A percentile compares a stretch with the other conserved stretches of the same genome.
Conservation (phyloP, 2,329 filamentous ascomycete genomes). For the Cryphonectria japonica region DNA sequence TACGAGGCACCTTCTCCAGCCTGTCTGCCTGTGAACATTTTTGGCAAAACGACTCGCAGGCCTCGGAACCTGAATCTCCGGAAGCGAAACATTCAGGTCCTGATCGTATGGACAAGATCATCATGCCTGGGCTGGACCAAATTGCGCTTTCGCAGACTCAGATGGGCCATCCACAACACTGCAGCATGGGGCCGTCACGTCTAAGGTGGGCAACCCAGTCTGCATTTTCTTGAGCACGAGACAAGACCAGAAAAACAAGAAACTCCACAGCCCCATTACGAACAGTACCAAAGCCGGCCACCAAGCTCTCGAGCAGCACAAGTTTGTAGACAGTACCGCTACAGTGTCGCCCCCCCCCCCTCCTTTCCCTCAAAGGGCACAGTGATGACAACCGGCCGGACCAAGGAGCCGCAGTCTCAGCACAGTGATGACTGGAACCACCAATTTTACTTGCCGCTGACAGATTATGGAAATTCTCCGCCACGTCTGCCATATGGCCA, state of each 20-base stretch:
- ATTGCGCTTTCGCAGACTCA: background rate
- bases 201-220: constrained; percentile 1
- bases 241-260: background rate
- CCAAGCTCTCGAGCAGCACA: background rate
- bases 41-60: background rate
- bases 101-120: background rate
- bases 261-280: background rate
- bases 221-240: background rate
- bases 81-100: background rate
- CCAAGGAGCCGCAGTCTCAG: background rate
- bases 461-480: constrained; percentile 3
- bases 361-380: background rate
- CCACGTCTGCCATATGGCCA: constrained; percentile 11
- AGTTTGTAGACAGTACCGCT: background rate
- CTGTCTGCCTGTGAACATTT: background rate
- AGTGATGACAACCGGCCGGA: background rate
- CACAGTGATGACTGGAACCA: constrained; percentile 15
- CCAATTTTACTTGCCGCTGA: constrained; percentile 19
- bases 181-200: background rate
- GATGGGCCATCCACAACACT: background rate
- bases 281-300: background rate
- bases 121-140: background rate
- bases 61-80: background rate
- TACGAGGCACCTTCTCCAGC: background rate
- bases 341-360: background rate